A percentile compares a stretch with the other conserved stretches of the same genome.
Evolutionary conservation across 495 filamentous ascomycete genomes (phyloP).

Genomic region (Aspergillus campestris): DNA sequence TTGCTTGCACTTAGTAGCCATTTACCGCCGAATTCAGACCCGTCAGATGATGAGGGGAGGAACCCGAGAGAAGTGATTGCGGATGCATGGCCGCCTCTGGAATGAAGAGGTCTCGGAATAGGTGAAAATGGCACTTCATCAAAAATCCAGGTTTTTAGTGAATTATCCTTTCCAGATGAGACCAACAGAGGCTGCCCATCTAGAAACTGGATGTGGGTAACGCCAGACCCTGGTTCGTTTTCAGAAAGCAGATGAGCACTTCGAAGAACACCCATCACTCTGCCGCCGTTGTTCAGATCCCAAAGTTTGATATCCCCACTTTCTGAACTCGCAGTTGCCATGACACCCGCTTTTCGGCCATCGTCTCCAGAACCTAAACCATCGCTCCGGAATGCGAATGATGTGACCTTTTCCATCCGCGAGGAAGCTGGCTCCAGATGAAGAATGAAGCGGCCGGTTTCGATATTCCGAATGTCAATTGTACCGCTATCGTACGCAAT

Average conservation of each 20-base stretch:
- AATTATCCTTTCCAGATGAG: constrained; percentile 86
- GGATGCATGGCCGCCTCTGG: constrained; percentile 77
- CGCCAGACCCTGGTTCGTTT: constrained; percentile 47
- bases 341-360: constrained; percentile 68
- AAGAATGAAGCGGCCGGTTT: constrained; percentile 61
- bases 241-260: constrained; percentile 69
- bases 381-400: constrained; percentile 86
- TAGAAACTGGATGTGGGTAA: constrained; percentile 81
- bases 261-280: constrained; percentile 71
- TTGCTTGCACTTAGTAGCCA: constrained; percentile 87
- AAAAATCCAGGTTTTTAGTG: constrained; percentile 90
- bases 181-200: constrained; percentile 85
- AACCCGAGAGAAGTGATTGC: constrained; percentile 74
- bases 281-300: constrained; percentile 84
- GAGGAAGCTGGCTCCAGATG: constrained; percentile 51
- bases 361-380: constrained; percentile 84
- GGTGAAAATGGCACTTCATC: constrained; percentile 80
- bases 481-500: constrained; percentile 76
- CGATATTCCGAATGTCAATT: constrained; percentile 71
- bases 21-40: constrained; percentile 79
- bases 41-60: constrained; percentile 76
- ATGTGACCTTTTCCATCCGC: constrained; percentile 51
- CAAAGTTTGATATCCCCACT: constrained; percentile 89
- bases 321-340: constrained; percentile 66
- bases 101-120: constrained; percentile 74